Evolutionary conservation across 1,284 basidiomycete species (phyloP), one percentile per base, ranked within the genome.

Genomic region (Mycena citricolor): DNA sequence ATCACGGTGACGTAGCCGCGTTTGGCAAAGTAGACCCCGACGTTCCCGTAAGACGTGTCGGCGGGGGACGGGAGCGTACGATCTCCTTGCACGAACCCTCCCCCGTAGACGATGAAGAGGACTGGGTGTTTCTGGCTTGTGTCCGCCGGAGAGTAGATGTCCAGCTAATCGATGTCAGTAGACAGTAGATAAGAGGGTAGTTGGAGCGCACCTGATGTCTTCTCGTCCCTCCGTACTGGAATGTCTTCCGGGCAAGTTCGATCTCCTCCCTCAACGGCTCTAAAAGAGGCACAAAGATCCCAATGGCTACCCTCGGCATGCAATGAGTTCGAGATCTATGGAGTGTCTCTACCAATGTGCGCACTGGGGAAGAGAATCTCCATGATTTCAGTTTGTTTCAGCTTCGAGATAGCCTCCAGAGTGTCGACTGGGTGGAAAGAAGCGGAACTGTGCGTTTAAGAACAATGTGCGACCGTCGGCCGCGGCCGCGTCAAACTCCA

Each of bases 71-170:
- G 65, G 28, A 74, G 56, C 13, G 61, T 66, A 25, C 77, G 71
- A 1, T 67, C 64, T 2, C 82, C 82, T 0, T 59, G 57, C 45
- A 64, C 62, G 57, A 81, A 81, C 2, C 81, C 81, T 4, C 82
- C 83, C 1, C 82, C 83, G 49, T 85, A 84, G 32, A 77, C 51
- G 59, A 76, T 83, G 59, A 84, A 75, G 14, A 86, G 59, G 17
- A 83, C 64, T 0, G 79, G 78, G 0, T 68, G 65, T 46, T 69
- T 71, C 4, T 55, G 62, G 1, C 60, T 47, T 3, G 57, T 25
- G 0, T 54, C 46, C 1, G 66, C 49, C 0, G 82, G 81, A 54
- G 79, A 81, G 56, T 82, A 83, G 0, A 82, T 66, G 46, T 79
- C 77, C 12, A 79, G 63, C 75, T 78, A 19, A 24, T 38, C 32